Conservation (phyloP, 768 basidiomycete species). For the Tulasnella sp. region DNA sequence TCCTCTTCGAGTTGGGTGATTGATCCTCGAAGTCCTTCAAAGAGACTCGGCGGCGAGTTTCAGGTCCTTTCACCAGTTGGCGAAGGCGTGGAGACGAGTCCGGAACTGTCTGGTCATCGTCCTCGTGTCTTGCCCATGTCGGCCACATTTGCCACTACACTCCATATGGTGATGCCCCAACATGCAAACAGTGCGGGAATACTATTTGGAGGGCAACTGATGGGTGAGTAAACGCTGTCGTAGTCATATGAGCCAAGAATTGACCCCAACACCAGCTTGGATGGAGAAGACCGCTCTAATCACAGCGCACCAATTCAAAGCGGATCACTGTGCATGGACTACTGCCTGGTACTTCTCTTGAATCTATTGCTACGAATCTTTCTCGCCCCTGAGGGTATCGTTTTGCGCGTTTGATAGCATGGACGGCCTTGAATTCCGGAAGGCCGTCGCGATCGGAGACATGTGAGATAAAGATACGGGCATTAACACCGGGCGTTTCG, state of each 20-base stretch:
- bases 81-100: not conserved
- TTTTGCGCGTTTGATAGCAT: not conserved
- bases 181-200: conserved; percentile 14
- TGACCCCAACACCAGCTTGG: conserved; percentile 1
- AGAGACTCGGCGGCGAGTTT: not conserved
- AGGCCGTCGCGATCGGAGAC: conserved; percentile 14
- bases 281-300: conserved; percentile 14
- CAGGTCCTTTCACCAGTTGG: not conserved
- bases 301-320: conserved; percentile 2
- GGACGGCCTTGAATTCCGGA: conserved; percentile 14
- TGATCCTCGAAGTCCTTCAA: not conserved
- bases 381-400: not conserved
- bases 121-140: not conserved
- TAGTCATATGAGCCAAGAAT: not conserved
- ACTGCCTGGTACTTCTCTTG: conserved; percentile 1
- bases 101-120: not conserved
- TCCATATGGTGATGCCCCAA: conserved; percentile 15
- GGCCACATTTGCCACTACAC: conserved; percentile 5
- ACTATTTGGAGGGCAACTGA: conserved; percentile 14
- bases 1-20: conserved; percentile 3
- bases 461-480: no score
- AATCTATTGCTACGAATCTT: not conserved
- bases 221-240: conserved; percentile 3
- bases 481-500: no score
- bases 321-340: conserved; percentile 10